Base-by-base conservation (phyloP, 1,284 basidiomycete genomes). In the Trichosporon sp. region DNA sequence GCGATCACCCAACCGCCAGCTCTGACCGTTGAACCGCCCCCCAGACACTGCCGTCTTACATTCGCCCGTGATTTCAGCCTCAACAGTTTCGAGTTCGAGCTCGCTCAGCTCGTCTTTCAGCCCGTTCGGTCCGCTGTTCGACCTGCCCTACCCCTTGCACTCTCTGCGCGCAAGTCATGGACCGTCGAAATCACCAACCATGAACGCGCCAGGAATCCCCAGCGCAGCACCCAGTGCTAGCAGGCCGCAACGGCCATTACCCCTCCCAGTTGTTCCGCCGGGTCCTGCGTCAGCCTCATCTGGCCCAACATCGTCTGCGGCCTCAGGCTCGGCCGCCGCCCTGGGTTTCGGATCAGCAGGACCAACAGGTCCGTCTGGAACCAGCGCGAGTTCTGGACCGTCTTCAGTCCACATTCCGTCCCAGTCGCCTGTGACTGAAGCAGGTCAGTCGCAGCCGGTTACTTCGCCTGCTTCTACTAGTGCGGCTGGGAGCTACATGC, bases 171-270 rank as follows among this genome's bases (percentile, higher is more conserved):
- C 59, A 16, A 35, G 59, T 35, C 59, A 63, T 63, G 59, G 32
- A 7, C 56, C 16, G 59, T 32, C 59, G 59, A n/a, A 63, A 21
- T n/a, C 59, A 35, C 16, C 59, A 35, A 32, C 59, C 59, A 63
- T 63, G 59, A 35, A 63, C 21, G 31, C 59, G 31, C 59, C 19
- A 32, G 32, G 32, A 5, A 37, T 35, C 32, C 1, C 32, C 12
- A 16, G 31, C 59, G 31, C 31, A n/a, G 32, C 14, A 16, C 32
- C 32, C 6, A 8, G 14, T n/a, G 59, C 16, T 14, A 63, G n/a
- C 32, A 4, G 32, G 4, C 32, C 31, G 8, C 59, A 63, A n/a
- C 31, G 12, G 4, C 32, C 31, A 16, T 12, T 6, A 6, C 59
- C 16, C 59, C 59, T 35, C 4, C 59, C 32, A 12, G 16, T 35